Evolutionary conservation across 2,329 filamentous ascomycete species (phyloP).

Genomic region (Rutstroemia sp.): DNA sequence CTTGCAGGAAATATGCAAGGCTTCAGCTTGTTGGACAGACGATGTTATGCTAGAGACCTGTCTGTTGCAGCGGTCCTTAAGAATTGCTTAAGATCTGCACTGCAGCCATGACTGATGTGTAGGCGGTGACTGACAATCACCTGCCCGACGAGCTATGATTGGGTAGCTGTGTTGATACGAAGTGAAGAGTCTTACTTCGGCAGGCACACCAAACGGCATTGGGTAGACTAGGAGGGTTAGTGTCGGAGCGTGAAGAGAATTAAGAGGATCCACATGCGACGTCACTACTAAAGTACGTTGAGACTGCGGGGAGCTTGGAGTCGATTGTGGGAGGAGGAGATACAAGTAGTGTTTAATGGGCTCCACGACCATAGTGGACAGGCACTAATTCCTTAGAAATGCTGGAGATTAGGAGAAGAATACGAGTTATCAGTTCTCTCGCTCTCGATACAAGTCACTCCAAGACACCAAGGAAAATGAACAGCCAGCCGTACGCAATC

Average conservation of each 20-base stretch:
- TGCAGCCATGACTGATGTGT: background rate
- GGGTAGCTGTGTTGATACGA: background rate
- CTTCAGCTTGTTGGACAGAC: background rate
- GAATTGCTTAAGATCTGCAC: constrained; percentile 5
- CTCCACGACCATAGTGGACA: background rate
- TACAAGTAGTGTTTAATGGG: background rate
- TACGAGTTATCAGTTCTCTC: too few species aligned
- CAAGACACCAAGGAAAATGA: too few species aligned
- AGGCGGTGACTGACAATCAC: background rate
- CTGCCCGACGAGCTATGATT: background rate
- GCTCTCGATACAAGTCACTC: too few species aligned
- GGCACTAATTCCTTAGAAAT: too few species aligned
- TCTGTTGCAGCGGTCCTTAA: background rate
- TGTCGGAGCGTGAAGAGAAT: background rate
- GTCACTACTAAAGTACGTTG: constrained; percentile 1
- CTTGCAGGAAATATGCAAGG: background rate
- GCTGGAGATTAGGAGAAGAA: too few species aligned
- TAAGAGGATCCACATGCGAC: constrained; percentile 3
- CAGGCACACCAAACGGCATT: background rate
- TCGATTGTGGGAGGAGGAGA: background rate
- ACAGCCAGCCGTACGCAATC: background rate
- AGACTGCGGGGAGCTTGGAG: background rate
- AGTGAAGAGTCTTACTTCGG: background rate
- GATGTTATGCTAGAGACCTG: background rate
- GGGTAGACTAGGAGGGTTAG: background rate